These are phyloP conservation scores for Lichtheimia hyalospora DNA, from an alignment of 371 early-diverging fungal species.

Conservation along the genomic window DNA sequence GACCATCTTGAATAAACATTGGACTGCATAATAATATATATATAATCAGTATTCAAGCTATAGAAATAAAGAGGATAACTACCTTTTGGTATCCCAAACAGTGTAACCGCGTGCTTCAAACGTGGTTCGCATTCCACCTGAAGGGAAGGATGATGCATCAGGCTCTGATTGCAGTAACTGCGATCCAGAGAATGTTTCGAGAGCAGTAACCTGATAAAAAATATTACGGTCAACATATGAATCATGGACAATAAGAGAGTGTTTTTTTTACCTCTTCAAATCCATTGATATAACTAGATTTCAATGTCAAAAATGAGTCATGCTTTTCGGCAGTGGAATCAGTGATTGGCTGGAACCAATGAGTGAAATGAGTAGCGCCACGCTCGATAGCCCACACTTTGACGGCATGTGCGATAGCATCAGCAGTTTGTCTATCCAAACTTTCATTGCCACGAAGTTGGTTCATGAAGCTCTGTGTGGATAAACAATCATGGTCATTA, in stretches of 20 bases:
- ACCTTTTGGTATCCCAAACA: slow-evolving; percentile 93
- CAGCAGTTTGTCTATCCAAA: slow-evolving; percentile 91
- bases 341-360: slow-evolving; percentile 99
- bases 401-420: slow-evolving; percentile 97
- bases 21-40: slow-evolving; percentile 59
- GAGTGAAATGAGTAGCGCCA: slow-evolving; percentile 96
- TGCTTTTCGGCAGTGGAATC: slow-evolving; percentile 99
- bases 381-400: slow-evolving; percentile 96
- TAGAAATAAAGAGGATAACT: not conserved
- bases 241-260: not conserved
- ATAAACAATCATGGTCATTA: not conserved
- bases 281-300: slow-evolving; percentile 69
- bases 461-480: slow-evolving; percentile 70
- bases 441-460: slow-evolving; percentile 85
- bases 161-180: slow-evolving; percentile 98
- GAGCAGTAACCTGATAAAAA: slow-evolving; percentile 62
- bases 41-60: not conserved
- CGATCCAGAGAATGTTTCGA: slow-evolving; percentile 95
- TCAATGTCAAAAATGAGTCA: slow-evolving; percentile 93
- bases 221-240: not conserved
- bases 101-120: slow-evolving; percentile 99
- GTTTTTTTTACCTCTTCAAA: slow-evolving; percentile 69
- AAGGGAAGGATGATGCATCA: slow-evolving; percentile 99
- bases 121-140: slow-evolving; percentile 96
- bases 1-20: slow-evolving; percentile 93